These are phyloP conservation scores for Fusarium nygamai DNA, from an alignment of 2,329 filamentous ascomycete genomes.

Conservation along the genomic window DNA sequence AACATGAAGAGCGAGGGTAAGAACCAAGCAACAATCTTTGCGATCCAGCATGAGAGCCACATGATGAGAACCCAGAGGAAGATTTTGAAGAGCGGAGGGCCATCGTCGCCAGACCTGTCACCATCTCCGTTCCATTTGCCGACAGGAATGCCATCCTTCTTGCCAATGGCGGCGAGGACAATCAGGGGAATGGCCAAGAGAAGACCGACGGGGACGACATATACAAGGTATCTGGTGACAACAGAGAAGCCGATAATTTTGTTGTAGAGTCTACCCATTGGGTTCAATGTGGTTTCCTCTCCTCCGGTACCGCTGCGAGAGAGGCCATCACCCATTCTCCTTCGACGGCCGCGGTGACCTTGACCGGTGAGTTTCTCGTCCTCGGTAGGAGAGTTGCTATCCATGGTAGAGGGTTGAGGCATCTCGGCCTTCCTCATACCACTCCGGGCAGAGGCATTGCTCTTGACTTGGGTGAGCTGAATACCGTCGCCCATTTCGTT, in stretches of 20 bases:
- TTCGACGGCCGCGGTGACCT: slow-evolving; percentile 57
- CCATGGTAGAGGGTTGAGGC: slow-evolving; percentile 45
- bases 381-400: slow-evolving; percentile 47
- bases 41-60: slow-evolving; percentile 74
- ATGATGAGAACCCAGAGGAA: slow-evolving; percentile 76
- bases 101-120: slow-evolving; percentile 36
- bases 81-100: slow-evolving; percentile 66
- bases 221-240: slow-evolving; percentile 73
- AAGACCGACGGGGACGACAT: slow-evolving; percentile 71
- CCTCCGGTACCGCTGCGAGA: slow-evolving; percentile 62
- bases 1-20: slow-evolving; percentile 73
- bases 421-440: slow-evolving; percentile 58
- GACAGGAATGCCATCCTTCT: slow-evolving; percentile 34
- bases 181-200: slow-evolving; percentile 71
- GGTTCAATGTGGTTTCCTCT: slow-evolving; percentile 68
- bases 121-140: slow-evolving; percentile 15
- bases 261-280: slow-evolving; percentile 72
- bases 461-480: slow-evolving; percentile 65
- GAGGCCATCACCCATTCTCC: slow-evolving; percentile 56
- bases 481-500: slow-evolving; percentile 58
- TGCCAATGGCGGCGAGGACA: slow-evolving; percentile 58
- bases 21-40: slow-evolving; percentile 70
- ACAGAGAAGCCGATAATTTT: slow-evolving; percentile 72
- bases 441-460: slow-evolving; percentile 58
- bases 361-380: slow-evolving; percentile 57